A percentile compares a stretch with the other conserved stretches of the same genome.
Conservation (phyloP, 2,329 filamentous ascomycete genomes). For the Alternaria conjuncta region DNA sequence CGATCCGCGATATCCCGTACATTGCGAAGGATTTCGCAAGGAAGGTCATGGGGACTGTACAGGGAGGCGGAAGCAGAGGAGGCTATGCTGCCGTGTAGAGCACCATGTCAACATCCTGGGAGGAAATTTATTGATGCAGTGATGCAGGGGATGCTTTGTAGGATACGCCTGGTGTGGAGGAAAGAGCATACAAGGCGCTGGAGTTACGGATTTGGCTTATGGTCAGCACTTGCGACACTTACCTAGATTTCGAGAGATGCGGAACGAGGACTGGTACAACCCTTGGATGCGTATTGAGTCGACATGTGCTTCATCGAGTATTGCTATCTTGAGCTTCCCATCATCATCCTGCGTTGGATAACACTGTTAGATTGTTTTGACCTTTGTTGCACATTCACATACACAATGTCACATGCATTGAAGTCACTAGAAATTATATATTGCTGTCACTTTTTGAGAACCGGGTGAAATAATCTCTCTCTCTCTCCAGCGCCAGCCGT, state of each 20-base stretch:
- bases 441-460: neutral
- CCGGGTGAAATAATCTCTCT: neutral
- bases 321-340: neutral
- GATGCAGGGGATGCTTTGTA: neutral
- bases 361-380: neutral
- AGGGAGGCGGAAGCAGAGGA: constrained; percentile 81
- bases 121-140: neutral
- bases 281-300: neutral
- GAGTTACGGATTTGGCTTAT: neutral
- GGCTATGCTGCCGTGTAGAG: constrained; percentile 88
- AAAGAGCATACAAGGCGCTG: neutral
- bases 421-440: too few species aligned
- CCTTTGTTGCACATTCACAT: neutral
- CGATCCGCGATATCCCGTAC: constrained; percentile 90
- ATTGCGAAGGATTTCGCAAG: constrained; percentile 87
- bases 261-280: neutral
- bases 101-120: neutral
- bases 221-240: neutral
- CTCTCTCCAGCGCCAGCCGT: neutral
- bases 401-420: neutral
- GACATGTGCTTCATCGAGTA: neutral
- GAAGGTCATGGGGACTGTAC: constrained; percentile 80
- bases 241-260: neutral
- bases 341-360: neutral
- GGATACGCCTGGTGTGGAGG: neutral